Evolutionary conservation across 805 yeast species (phyloP).

Genomic region (Schwanniomyces occidentalis): DNA sequence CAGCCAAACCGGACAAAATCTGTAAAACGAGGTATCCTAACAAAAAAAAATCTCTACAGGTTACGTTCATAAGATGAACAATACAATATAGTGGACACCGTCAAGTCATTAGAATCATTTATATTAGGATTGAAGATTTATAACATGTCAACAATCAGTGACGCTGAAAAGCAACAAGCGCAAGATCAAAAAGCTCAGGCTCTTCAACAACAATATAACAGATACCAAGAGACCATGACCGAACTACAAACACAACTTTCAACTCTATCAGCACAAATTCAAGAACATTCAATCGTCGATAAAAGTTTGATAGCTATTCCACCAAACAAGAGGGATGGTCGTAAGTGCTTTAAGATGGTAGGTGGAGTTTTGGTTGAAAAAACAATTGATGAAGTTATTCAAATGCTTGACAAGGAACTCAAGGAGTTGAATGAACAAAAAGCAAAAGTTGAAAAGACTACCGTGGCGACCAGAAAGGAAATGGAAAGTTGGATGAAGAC

Average conservation of each 20-base stretch:
- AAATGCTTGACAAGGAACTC: conserved; percentile 23
- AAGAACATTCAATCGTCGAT: conserved; percentile 44
- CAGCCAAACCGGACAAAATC: too few relatives aligned
- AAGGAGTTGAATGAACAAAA: conserved; percentile 22
- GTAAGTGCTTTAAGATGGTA: conserved; percentile 89
- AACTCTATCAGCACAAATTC: conserved; percentile 35
- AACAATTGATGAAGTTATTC: conserved; percentile 69
- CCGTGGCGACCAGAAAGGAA: conserved; percentile 27
- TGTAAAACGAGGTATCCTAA: too few relatives aligned
- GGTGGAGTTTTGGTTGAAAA: conserved; percentile 91
- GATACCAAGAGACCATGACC: conserved; percentile 37
- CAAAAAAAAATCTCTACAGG: too few relatives aligned
- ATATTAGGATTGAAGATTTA: too few relatives aligned
- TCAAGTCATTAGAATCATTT: too few relatives aligned
- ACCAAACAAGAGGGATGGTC: conserved; percentile 39
- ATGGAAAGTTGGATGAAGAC: conserved; percentile 42
- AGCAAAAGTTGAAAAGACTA: conserved; percentile 24
- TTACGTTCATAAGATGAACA: too few relatives aligned
- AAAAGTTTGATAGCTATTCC: conserved; percentile 37
- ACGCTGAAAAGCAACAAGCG: conserved; percentile 14
- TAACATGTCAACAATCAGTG: conserved; percentile 7
- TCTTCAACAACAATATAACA: conserved; percentile 43
- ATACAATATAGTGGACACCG: too few relatives aligned
- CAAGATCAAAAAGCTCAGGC: conserved; percentile 38
- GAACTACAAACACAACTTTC: conserved; percentile 40